Percentiles rank a stretch among this genome's conserved stretches.
phyloP scores from a whole-genome alignment of 192 early-diverging fungal genomes.

The Lobulomyces angularis region DNA sequence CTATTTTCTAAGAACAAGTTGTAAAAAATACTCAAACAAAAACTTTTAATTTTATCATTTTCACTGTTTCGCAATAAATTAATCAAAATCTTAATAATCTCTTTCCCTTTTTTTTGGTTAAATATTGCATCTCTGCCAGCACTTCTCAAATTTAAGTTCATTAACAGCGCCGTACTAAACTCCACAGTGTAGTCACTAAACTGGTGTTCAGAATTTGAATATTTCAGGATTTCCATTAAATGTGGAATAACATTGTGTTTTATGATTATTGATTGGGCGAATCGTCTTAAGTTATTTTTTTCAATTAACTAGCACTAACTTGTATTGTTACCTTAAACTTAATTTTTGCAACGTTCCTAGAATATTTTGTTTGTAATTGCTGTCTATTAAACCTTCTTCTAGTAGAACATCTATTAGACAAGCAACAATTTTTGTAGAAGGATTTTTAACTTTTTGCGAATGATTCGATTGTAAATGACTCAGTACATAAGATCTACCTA shows the following conservation, averaged over 20 bases:
- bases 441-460: too few species aligned
- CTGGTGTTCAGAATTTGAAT: constrained; percentile 16
- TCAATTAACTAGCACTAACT: neutral
- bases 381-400: too few species aligned
- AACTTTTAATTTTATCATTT: neutral
- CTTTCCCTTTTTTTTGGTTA: constrained; percentile 24
- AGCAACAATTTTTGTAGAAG: too few species aligned
- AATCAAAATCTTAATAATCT: constrained; percentile 10
- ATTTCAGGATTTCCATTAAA: constrained; percentile 19
- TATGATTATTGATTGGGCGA: constrained; percentile 29
- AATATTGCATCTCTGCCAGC: too few species aligned
- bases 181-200: constrained; percentile 28
- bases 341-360: constrained; percentile 38
- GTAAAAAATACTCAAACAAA: neutral
- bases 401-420: too few species aligned
- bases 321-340: constrained; percentile 17
- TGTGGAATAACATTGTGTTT: constrained; percentile 16
- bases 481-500: constrained; percentile 29
- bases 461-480: too few species aligned
- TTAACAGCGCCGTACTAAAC: constrained; percentile 31
- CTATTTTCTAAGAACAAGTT: neutral
- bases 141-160: constrained; percentile 41
- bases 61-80: constrained; percentile 11
- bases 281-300: constrained; percentile 11
- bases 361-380: constrained; percentile 18